Base-by-base conservation (phyloP, 306 rosid genomes). In the Aeschynomene evenia region DNA sequence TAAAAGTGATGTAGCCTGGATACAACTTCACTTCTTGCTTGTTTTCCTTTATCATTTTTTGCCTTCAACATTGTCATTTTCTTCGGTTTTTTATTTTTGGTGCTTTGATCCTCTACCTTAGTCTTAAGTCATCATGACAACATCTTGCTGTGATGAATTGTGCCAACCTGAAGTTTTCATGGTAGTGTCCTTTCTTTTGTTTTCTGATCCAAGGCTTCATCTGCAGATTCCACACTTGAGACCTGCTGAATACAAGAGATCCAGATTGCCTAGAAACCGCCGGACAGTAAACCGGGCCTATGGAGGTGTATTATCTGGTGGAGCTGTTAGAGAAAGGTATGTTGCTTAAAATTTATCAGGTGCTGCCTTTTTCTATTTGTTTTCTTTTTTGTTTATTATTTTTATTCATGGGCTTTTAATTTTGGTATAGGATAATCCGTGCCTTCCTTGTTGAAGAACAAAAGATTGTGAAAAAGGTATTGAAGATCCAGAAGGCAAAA, bases 361-460 rank as follows among this genome's bases (percentile, higher is more conserved):
- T 5, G n/a, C 0, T 45, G 5, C 5, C 51, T 45, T 45, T 5
- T 45, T 5, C 11, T 14, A 14, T 5, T 3, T 23, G 4, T 2
- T 28, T 43, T 16, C 0, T 15, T 31, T 15, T 31, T 10, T 2
- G 1, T 5, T 29, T 28, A 4, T 28, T 28, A 22, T 1, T 22
- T 19, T 50, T 21, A 49, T 5, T 9, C 2, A 34, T n/a, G 7
- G 7, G 2, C 36, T 3, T 73, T 31, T 40, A 1, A 34, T 59
- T 6, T 64, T 45, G 63, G 23, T 40, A 2, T 50, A 88, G 97
- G 86, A 88, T 91, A 50, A 86, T 91, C 43, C 87, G 96, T 11
- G 96, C 97, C 10, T 91, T 91, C 78, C 81, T 91, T 79, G 96
- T 91, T 12, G 97, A 91, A 66, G 97, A 91, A 77, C 97, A 91